Evolutionary conservation across 805 yeast species (phyloP), one percentile per base, ranked within the genome.

Genomic region (Sungouiozyma ichnusensis): DNA sequence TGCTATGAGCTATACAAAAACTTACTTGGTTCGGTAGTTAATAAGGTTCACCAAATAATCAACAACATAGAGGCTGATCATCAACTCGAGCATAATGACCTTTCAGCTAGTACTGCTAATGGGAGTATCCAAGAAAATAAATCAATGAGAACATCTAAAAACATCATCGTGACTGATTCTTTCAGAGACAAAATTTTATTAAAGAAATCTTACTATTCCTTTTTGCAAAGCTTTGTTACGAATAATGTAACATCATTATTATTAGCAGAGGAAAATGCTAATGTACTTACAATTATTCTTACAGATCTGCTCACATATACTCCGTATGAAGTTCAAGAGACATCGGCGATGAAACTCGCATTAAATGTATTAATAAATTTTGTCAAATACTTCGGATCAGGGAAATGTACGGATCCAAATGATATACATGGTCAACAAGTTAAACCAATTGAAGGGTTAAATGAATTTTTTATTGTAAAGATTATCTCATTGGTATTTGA

Each of bases 211-310:
- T 79, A 81, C 50, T 73, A 85, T 57, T 74, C 77, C 16, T 74
- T 88, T 48, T 55, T 92, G 38, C 75, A 81, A 52, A 72, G 82
- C 16, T 63, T 92, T 34, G 71, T 84, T 16, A 73, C 82, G 47
- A 94, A 92, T 64, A 81, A 84, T 54, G 76, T 80, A 50, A 77
- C 90, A 15, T 81, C 94, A 41, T 66, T 92, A 43, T 74, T 92
- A 55, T 65, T 87, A 42, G 74, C 85, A 2, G 77, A 74, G 44
- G 73, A 76, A 35, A 86, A 86, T 59, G 75, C 76, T 54, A 64
- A 63, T 42, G 72, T 65, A 13, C 68, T 87, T 43, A 81, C 81
- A 5, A 65, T 65, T 13, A 69, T 86, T 11, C 66, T 87, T 44
- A 72, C 77, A 47, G 72, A 78, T 42, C 64, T 86, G 47, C 67